Evolutionary conservation across 2,329 filamentous ascomycete species (phyloP).

Genomic region (Fusarium papillatum): DNA sequence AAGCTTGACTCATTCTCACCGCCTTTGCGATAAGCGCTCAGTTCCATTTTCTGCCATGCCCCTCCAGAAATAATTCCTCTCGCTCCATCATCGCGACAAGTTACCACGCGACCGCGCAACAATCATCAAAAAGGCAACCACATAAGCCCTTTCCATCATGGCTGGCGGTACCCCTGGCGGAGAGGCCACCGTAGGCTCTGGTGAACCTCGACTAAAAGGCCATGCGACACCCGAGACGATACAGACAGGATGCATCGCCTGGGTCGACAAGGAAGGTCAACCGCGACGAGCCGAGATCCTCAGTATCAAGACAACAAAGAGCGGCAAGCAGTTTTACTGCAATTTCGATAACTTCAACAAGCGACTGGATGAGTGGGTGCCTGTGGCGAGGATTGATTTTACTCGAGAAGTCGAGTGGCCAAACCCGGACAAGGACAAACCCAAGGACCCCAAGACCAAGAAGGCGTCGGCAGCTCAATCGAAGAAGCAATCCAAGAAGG

Average conservation of each 20-base stretch:
- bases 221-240: conserved; percentile 89
- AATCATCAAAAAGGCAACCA: conserved; percentile 41
- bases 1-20: conserved; percentile 37
- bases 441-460: conserved; percentile 83
- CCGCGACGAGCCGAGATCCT: conserved; percentile 94
- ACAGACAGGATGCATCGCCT: conserved; percentile 70
- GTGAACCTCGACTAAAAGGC: conserved; percentile 76
- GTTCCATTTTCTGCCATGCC: conserved; percentile 45
- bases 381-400: conserved; percentile 86
- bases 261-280: conserved; percentile 81
- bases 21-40: conserved; percentile 41
- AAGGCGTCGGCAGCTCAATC: conserved; percentile 67
- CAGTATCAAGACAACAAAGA: conserved; percentile 93
- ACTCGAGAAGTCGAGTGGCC: conserved; percentile 96
- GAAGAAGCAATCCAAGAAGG: conserved; percentile 74
- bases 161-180: conserved; percentile 61
- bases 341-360: conserved; percentile 99
- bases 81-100: conserved; percentile 21
- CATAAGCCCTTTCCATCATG: conserved; percentile 61
- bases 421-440: conserved; percentile 85
- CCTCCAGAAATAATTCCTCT: conserved; percentile 40
- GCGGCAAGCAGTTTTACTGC: conserved; percentile 91
- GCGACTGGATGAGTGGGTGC: conserved; percentile 86
- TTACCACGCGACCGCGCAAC: conserved; percentile 25
- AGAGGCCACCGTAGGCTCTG: conserved; percentile 69